A percentile compares a stretch with the other conserved stretches of the same genome.
Conservation (phyloP, 257 asterid species). For the Gentiana straminea region DNA sequence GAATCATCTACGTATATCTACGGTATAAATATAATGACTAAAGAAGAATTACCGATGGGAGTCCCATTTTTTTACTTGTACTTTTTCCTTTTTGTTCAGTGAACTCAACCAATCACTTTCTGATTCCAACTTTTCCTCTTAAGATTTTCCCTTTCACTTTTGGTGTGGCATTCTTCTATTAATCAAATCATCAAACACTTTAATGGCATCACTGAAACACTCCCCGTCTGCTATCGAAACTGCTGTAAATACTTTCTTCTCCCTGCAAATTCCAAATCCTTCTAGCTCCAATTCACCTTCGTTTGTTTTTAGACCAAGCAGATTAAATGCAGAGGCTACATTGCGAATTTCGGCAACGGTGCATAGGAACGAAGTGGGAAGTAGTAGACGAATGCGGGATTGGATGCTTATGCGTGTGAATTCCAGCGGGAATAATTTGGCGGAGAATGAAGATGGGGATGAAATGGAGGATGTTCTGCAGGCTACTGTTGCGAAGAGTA, state of each 20-base stretch:
- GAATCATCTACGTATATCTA: too few species aligned
- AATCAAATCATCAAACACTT: slow-evolving; percentile 26
- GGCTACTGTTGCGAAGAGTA: slow-evolving; percentile 70
- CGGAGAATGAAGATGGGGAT: slow-evolving; percentile 32
- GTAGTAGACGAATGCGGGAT: slow-evolving; percentile 24
- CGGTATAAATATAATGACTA: too few species aligned
- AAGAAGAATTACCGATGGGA: too few species aligned
- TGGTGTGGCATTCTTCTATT: slow-evolving; percentile 4
- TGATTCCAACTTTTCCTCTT: too few species aligned
- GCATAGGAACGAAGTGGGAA: slow-evolving; percentile 19
- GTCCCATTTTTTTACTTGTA: too few species aligned
- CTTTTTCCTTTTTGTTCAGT: too few species aligned
- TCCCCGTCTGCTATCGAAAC: slow-evolving; percentile 25
- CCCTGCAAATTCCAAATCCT: slow-evolving; percentile 21
- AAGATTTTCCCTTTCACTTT: too few species aligned
- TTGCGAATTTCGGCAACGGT: slow-evolving; percentile 22
- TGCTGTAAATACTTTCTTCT: slow-evolving; percentile 35
- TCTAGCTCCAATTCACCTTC: slow-evolving; percentile 33
- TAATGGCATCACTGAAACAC: slow-evolving; percentile 47
- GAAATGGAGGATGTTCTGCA: slow-evolving; percentile 53
- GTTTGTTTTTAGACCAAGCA: slow-evolving; percentile 24
- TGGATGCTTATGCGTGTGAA: slow-evolving; percentile 32
- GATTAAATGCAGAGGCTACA: slow-evolving; percentile 17
- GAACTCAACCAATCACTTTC: too few species aligned
- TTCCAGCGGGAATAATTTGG: slow-evolving; percentile 31